Evolutionary conservation across 306 rosid genomes (phyloP).

Genomic region (Trifolium repens): DNA sequence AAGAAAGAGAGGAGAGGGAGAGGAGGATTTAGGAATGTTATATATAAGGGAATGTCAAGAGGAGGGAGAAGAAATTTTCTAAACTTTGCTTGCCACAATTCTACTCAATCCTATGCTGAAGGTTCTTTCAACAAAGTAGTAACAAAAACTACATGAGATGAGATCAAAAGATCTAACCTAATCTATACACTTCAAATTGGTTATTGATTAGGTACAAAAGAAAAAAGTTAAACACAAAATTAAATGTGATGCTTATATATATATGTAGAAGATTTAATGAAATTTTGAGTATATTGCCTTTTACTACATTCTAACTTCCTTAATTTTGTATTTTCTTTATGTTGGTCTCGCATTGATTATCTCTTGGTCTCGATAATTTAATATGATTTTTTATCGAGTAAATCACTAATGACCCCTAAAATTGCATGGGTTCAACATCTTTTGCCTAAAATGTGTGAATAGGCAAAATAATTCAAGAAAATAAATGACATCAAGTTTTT

Average conservation of each 20-base stretch:
- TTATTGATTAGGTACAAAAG: not conserved
- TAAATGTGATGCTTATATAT: not conserved
- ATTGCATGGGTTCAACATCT: too few species aligned
- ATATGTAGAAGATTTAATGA: conserved; percentile 8
- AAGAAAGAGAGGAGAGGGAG: conserved; percentile 47
- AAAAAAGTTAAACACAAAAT: not conserved
- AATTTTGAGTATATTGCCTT: conserved; percentile 20
- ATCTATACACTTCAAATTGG: not conserved
- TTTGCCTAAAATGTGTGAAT: too few species aligned
- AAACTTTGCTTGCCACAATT: conserved; percentile 29
- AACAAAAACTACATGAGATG: conserved; percentile 18
- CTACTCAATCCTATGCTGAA: not conserved
- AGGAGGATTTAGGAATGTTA: conserved; percentile 38
- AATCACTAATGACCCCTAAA: too few species aligned
- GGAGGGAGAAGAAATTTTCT: conserved; percentile 42
- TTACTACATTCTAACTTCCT: not conserved
- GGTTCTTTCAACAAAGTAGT: conserved; percentile 16
- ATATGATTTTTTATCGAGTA: too few species aligned
- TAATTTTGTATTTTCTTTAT: too few species aligned
- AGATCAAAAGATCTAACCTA: not conserved
- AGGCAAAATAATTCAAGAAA: too few species aligned
- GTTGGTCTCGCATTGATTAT: too few species aligned
- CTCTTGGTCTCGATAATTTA: too few species aligned
- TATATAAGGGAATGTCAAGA: conserved; percentile 19
- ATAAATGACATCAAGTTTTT: too few species aligned